These are phyloP conservation scores for Russula dissimulans DNA, from an alignment of 768 basidiomycete species.

Conservation along the genomic window DNA sequence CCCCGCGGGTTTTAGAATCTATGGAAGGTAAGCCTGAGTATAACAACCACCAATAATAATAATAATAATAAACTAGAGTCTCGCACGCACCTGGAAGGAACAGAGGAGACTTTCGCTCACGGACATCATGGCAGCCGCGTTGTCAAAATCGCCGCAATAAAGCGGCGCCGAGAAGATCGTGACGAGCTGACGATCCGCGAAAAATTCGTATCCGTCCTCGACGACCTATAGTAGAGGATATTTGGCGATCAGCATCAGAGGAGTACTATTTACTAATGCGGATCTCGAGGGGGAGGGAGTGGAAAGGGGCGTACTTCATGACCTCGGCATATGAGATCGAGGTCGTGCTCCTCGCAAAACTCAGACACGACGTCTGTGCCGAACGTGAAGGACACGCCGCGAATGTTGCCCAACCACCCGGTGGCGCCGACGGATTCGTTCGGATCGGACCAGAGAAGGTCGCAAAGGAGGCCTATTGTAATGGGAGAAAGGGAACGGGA, in stretches of 20 bases:
- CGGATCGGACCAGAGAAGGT: constrained; percentile 96
- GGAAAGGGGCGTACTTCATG: constrained; percentile 58
- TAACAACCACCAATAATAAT: too few relatives aligned
- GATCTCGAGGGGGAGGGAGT: too few relatives aligned
- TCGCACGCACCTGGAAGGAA: constrained; percentile 77
- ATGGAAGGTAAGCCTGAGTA: neutral
- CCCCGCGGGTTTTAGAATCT: constrained; percentile 98
- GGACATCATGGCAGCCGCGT: constrained; percentile 99
- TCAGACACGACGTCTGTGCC: constrained; percentile 97
- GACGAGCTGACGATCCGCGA: constrained; percentile 92
- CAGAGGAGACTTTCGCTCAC: constrained; percentile 94
- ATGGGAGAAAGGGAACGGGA: too few relatives aligned
- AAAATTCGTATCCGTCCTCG: constrained; percentile 98
- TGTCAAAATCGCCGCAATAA: constrained; percentile 94
- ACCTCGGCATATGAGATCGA: constrained; percentile 97
- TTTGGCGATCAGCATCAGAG: too few relatives aligned
- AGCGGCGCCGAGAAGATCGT: constrained; percentile 95
- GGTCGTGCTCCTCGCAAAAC: constrained; percentile 97
- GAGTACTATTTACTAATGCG: too few relatives aligned
- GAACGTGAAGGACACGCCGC: constrained; percentile 97
- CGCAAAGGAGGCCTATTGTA: constrained; percentile 74
- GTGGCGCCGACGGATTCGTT: constrained; percentile 83
- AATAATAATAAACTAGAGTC: too few relatives aligned
- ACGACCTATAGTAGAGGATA: constrained; percentile 55
- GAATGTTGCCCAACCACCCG: constrained; percentile 91